Evolutionary conservation across 2,329 filamentous ascomycete genomes (phyloP), one percentile per base, ranked within the genome.

Genomic region (Fusarium veterinarium): DNA sequence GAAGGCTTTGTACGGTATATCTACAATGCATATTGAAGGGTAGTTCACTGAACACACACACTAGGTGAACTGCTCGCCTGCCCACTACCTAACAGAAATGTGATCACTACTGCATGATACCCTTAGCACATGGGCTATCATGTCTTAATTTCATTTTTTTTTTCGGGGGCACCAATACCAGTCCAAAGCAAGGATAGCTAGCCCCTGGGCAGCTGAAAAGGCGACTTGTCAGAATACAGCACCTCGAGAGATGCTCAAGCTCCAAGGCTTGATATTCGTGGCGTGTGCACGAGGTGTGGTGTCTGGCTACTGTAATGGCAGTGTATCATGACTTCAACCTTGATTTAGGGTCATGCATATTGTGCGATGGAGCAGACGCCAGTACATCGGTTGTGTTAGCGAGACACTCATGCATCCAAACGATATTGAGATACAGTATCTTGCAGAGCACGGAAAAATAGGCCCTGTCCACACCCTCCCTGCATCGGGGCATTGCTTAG

Each of bases 181-280:
- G 49, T 48, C 44, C 38, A 57, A 46, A 57, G 41, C 66, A 59
- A 63, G 61, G 67, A 73, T 71, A 42, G 38, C 42, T 25, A 40
- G 60, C 58, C 71, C 67, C 49, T 67, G 70, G 44, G 9, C 45
- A 73, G 70, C 67, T 63, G 67, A 68, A 63, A 49, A 57, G 38
- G 45, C 67, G 37, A 64, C 37, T 64, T 71, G 62, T 55, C 41
- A 63, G 42, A 57, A 51, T 38, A 49, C 35, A 49, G 38, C 37
- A 35, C 52, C 33, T 66, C 37, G 28, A 40, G 57, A 35, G 33
- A 60, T 49, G 52, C 44, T 45, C 44, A 60, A 51, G 33, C 31
- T 40, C 33, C 30, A 41, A 58, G 44, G n/a, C 19, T 37, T 38
- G 17, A 44, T 41, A 44, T 40, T 19, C 40, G 40, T 38, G 35